Evolutionary conservation across 169 alveolate species (phyloP).

Genomic region (Blepharisma undulans): DNA sequence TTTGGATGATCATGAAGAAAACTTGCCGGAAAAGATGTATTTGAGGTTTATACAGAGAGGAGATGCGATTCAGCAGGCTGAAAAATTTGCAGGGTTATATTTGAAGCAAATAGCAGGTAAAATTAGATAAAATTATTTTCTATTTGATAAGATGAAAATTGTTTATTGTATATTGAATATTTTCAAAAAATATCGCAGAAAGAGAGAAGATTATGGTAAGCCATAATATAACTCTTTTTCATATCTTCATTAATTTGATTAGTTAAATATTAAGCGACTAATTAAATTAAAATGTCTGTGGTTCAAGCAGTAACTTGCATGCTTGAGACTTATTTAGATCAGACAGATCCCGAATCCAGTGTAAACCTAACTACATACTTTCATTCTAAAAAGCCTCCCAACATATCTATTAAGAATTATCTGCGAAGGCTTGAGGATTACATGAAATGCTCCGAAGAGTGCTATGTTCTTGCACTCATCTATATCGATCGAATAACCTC

Average conservation of each 20-base stretch:
- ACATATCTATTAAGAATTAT: conserved; percentile 11
- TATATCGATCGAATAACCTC: conserved; percentile 28
- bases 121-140: neutral
- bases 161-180: too few relatives aligned
- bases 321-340: conserved; percentile 10
- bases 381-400: conserved; percentile 12
- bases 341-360: neutral
- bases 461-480: conserved; percentile 21
- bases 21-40: neutral
- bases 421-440: neutral
- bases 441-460: conserved; percentile 41
- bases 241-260: neutral
- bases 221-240: neutral
- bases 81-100: neutral
- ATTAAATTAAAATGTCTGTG: neutral
- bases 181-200: too few relatives aligned
- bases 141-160: neutral
- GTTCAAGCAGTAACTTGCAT: conserved; percentile 3
- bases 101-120: neutral
- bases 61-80: neutral
- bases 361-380: conserved; percentile 6
- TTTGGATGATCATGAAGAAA: neutral
- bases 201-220: neutral
- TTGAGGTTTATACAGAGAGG: neutral
- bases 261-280: neutral